These are phyloP conservation scores for Knoxia roxburghii DNA, from an alignment of 257 asterid species.

Conservation along the genomic window DNA sequence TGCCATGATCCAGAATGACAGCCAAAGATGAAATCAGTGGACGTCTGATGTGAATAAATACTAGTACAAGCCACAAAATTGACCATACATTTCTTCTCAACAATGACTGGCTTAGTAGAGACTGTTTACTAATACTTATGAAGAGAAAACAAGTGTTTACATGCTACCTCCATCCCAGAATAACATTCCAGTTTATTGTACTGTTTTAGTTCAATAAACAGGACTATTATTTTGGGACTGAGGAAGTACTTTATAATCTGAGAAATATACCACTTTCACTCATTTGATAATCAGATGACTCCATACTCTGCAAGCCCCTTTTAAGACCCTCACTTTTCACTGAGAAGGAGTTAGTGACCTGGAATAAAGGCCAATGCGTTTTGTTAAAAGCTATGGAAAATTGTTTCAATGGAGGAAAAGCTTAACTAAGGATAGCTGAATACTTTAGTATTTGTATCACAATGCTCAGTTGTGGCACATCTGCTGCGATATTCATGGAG, in stretches of 20 bases:
- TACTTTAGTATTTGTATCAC: slow-evolving; percentile 59
- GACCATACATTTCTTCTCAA: slow-evolving; percentile 3
- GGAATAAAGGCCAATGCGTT: slow-evolving; percentile 18
- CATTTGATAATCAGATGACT: slow-evolving; percentile 89
- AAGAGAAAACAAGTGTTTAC: slow-evolving; percentile 1
- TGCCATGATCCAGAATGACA: slow-evolving; percentile 25
- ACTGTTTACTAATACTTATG: not conserved
- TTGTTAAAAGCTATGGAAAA: not conserved
- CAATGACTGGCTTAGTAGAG: not conserved
- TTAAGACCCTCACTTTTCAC: slow-evolving; percentile 76
- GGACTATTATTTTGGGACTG: too few species aligned
- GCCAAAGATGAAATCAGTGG: slow-evolving; percentile 10
- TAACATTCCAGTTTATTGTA: too few species aligned
- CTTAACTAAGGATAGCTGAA: slow-evolving; percentile 5
- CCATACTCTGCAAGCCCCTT: slow-evolving; percentile 88
- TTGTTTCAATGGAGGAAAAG: not conserved
- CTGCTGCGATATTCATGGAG: slow-evolving; percentile 65
- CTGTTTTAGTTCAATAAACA: too few species aligned
- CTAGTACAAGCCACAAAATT: not conserved
- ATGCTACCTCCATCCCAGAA: too few species aligned
- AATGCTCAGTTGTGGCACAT: slow-evolving; percentile 45
- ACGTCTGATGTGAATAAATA: slow-evolving; percentile 2
- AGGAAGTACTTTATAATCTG: slow-evolving; percentile 9
- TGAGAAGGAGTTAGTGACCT: slow-evolving; percentile 49
- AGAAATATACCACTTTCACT: slow-evolving; percentile 71